Percentiles rank a stretch among this genome's conserved stretches.
Evolutionary conservation across 108 stramenopile genomes (phyloP).

Genomic region (Ochromonas danica): DNA sequence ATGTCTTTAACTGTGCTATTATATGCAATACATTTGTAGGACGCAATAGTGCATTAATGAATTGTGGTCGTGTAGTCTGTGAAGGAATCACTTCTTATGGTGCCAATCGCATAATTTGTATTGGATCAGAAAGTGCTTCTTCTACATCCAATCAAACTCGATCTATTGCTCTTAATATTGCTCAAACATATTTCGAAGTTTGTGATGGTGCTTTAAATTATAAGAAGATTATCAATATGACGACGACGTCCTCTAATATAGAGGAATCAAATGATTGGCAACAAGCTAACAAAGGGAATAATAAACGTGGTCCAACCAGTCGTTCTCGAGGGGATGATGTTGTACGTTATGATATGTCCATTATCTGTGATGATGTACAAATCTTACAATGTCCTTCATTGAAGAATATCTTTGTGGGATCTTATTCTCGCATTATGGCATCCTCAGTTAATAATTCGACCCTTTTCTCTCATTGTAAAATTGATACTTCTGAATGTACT

Average conservation of each 20-base stretch:
- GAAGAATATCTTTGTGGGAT: slow-evolving; percentile 30
- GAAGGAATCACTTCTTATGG: background rate
- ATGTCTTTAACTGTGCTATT: background rate
- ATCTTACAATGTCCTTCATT: slow-evolving; percentile 35
- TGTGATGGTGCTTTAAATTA: background rate
- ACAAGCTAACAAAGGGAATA: background rate
- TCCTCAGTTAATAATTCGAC: slow-evolving; percentile 13
- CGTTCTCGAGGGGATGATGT: background rate
- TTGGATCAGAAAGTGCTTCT: slow-evolving; percentile 5
- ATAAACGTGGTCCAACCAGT: no score
- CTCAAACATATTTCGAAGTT: background rate
- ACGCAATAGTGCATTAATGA: background rate
- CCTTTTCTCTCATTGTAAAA: background rate
- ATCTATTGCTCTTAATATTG: background rate
- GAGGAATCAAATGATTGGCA: background rate
- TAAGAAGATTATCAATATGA: background rate
- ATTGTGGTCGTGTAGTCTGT: background rate
- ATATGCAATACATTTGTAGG: background rate
- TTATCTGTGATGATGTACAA: slow-evolving; percentile 7
- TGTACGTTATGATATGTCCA: background rate
- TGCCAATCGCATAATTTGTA: background rate
- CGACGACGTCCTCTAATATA: background rate
- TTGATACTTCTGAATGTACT: background rate
- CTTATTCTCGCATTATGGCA: background rate
- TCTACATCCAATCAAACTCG: background rate